Evolutionary conservation across 225 moss, liverwort and hornwort species (phyloP), one percentile per base, ranked within the genome.

Genomic region (Anthoceros angustus): DNA sequence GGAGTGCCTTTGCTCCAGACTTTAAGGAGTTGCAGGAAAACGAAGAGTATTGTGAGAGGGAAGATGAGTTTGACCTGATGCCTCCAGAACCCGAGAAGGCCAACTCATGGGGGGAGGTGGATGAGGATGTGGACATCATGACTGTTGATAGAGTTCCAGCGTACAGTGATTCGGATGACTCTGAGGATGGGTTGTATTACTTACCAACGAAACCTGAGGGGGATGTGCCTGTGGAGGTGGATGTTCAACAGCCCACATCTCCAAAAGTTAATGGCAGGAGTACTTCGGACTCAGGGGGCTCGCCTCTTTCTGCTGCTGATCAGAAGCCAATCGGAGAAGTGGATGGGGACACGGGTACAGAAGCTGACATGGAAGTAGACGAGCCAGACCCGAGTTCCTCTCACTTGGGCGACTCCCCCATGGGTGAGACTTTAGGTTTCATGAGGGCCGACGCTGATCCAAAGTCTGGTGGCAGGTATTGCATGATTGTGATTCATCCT

Each of bases 1-100:
- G 92, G 95, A 92, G 95, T 74, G 95, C 95, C 67, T 98, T 98
- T 76, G 95, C 95, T 67, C 95, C 95, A 74, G 95, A 98, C 72
- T 98, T 98, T 55, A 98, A 98, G 73, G 95, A 98, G 74, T 74
- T 98, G 10, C 91, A 98, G 79, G 95, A 98, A 76, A 98, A 98
- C 71, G 95, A 98, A 72, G 95, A 92, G 73, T 98, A 98, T 41
- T 84, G 88, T 70, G 95, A 98, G 75, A 81, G 81, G 70, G 95
- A 98, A 72, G 95, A 98, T 71, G 95, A 98, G 76, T 98, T 98
- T 75, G 95, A 98, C 66, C 86, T 98, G 64, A 72, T 86, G 73
- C 83, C 55, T 4, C n/a, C 82, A 40, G 95, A 92, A 65, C 76
- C 80, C 25, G 82, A 87, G 72, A 98, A 92, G 89, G 87, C 83